Conservation (phyloP, 352 stramenopile genomes). For the Elongisporangium undulatum region DNA sequence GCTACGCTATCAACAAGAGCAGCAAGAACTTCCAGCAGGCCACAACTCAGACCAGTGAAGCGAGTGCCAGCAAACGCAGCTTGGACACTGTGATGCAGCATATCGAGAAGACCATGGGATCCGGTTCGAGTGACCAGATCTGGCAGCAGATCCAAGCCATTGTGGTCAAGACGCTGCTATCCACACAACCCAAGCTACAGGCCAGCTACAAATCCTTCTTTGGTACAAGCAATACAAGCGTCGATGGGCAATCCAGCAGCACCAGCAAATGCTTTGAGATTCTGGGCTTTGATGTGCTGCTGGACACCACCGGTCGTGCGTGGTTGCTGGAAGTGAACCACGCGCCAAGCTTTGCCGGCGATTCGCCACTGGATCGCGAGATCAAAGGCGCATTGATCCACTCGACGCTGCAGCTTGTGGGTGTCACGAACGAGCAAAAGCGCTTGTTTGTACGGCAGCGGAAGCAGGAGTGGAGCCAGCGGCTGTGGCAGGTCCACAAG, state of each 20-base stretch:
- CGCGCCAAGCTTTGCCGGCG: constrained; percentile 37
- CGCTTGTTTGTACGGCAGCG: constrained; percentile 18
- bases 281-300: constrained; percentile 41
- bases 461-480: constrained; percentile 23
- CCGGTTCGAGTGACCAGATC: constrained; percentile 15
- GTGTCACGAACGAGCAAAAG: constrained; percentile 38
- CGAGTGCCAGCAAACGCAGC: constrained; percentile 31
- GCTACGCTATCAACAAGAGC: constrained; percentile 46
- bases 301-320: constrained; percentile 27
- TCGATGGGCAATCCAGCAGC: constrained; percentile 16
- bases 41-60: constrained; percentile 8
- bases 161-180: constrained; percentile 40
- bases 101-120: constrained; percentile 14
- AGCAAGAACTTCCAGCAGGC: constrained; percentile 31
- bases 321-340: constrained; percentile 51
- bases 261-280: constrained; percentile 41
- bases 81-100: constrained; percentile 25
- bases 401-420: constrained; percentile 24
- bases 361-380: constrained; percentile 30
- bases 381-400: constrained; percentile 32
- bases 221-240: constrained; percentile 13
- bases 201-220: constrained; percentile 43
- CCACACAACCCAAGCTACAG: constrained; percentile 28
- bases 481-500: constrained; percentile 22
- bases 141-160: constrained; percentile 37